A percentile compares a stretch with the other conserved stretches of the same genome.
Conservation (phyloP, 139 green algal species). For the Chlamydomonas eustigma region DNA sequence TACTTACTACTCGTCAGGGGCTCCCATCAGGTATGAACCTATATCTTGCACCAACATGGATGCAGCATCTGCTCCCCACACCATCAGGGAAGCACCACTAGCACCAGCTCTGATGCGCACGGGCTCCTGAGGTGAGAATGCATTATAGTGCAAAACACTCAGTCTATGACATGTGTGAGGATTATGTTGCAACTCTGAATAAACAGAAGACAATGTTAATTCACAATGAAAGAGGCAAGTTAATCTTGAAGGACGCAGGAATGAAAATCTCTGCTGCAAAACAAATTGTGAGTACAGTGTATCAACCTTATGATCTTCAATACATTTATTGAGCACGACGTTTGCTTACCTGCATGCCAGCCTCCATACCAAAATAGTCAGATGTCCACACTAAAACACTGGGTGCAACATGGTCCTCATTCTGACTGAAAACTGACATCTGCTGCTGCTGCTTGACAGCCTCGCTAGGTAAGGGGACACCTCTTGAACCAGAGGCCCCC, state of each 20-base stretch:
- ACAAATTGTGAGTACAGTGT: neutral
- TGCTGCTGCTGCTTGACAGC: neutral
- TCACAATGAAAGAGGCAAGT: neutral
- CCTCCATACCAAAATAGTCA: slow-evolving; percentile 33
- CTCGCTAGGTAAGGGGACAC: neutral
- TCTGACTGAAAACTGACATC: slow-evolving; percentile 17
- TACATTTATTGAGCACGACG: neutral
- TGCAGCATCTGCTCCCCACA: neutral
- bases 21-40: neutral
- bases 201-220: neutral
- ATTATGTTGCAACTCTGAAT: no score
- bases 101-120: neutral
- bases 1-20: neutral
- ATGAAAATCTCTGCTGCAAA: neutral
- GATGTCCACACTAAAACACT: slow-evolving; percentile 34
- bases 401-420: slow-evolving; percentile 33
- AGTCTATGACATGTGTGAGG: no score
- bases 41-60: neutral
- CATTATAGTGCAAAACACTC: neutral
- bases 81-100: slow-evolving; percentile 6
- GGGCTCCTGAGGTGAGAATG: neutral
- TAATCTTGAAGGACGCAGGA: neutral
- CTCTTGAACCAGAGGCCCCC: no score
- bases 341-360: neutral
- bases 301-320: neutral